Percentiles rank a stretch among this genome's conserved stretches.
Evolutionary conservation across 805 yeast species (phyloP).

Genomic region (Suhomyces sp.): DNA sequence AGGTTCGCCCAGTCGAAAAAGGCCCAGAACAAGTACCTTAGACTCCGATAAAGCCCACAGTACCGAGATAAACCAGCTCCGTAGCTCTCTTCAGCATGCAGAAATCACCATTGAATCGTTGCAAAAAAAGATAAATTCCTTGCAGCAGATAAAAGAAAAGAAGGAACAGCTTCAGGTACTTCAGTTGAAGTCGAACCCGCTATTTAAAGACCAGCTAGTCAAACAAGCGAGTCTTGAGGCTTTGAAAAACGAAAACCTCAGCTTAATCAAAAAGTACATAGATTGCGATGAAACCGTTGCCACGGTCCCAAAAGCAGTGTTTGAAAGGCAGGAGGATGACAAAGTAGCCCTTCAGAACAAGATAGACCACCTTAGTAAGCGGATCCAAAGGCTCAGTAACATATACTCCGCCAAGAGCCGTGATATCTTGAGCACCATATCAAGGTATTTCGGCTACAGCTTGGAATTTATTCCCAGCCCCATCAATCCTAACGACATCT

Average conservation of each 20-base stretch:
- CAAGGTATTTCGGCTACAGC: slow-evolving; percentile 67
- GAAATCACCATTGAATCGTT: slow-evolving; percentile 35
- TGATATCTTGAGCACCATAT: slow-evolving; percentile 67
- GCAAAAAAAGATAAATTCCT: slow-evolving; percentile 32
- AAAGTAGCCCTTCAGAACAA: slow-evolving; percentile 45
- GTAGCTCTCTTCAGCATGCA: not conserved
- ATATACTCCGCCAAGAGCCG: slow-evolving; percentile 63
- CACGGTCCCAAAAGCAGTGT: slow-evolving; percentile 56
- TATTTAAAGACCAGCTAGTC: slow-evolving; percentile 56
- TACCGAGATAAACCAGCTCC: slow-evolving; percentile 33
- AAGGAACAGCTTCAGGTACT: slow-evolving; percentile 44
- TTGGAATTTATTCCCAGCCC: slow-evolving; percentile 59
- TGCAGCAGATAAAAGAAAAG: slow-evolving; percentile 18
- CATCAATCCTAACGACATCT: slow-evolving; percentile 43
- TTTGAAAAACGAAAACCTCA: slow-evolving; percentile 57
- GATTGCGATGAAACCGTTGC: slow-evolving; percentile 17
- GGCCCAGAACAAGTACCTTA: slow-evolving; percentile 20
- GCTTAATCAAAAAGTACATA: slow-evolving; percentile 37
- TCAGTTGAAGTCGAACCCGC: slow-evolving; percentile 66
- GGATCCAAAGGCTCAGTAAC: slow-evolving; percentile 51
- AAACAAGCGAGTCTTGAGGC: slow-evolving; percentile 50
- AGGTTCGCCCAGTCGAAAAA: slow-evolving; percentile 16
- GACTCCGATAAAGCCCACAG: slow-evolving; percentile 42
- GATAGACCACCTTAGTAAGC: slow-evolving; percentile 49
- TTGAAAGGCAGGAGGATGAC: slow-evolving; percentile 60